Base-by-base conservation (phyloP, 139 green algal genomes). In the Chlamydomonas sp. region DNA sequence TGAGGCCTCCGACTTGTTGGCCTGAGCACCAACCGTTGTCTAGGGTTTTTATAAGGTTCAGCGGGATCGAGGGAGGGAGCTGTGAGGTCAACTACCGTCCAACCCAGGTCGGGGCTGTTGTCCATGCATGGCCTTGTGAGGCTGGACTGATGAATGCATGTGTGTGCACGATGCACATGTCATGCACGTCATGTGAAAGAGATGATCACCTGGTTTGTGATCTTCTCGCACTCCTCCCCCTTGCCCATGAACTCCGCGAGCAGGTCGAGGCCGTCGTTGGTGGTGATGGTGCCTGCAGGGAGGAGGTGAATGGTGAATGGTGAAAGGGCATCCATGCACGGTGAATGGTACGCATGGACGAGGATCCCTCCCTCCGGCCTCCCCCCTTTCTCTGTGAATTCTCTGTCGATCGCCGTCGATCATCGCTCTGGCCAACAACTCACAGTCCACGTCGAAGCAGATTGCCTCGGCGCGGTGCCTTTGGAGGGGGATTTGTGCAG, bases 221-320 rank as follows among this genome's bases (percentile, higher is more conserved):
- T 69, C 6, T 26, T 70, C 28, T 73, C 77, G 31, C 89, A 79
- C 36, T 75, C 58, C 5, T 84, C 73, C 1, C 79, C 76, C n/a
- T 84, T 73, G 2, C 84, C 86, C 84, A 88, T 86, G 71, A 86
- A 89, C 39, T 87, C 83, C 8, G 80, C 84, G 35, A 92, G 74
- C 29, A 90, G 58, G 64, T 90, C 84, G 33, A 92, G 68, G 6
- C 73, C 74, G 74, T 90, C 86, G 16, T 89, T 83, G 13, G 79
- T 31, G 1, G 81, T 82, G 33, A 89, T 63, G n/a, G 85, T 89
- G 75, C 84, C 60, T 68, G 54, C 54, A 63, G 22, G 22, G 8
- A 64, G 26, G 24, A 64, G 54, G 16, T 36, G 8, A 64, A 33
- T 10, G 24, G 20, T 64, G 24, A 10, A 64, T 64, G 6, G 26